Evolutionary conservation across 805 yeast genomes (phyloP).

Genomic region (Millerozyma miso): DNA sequence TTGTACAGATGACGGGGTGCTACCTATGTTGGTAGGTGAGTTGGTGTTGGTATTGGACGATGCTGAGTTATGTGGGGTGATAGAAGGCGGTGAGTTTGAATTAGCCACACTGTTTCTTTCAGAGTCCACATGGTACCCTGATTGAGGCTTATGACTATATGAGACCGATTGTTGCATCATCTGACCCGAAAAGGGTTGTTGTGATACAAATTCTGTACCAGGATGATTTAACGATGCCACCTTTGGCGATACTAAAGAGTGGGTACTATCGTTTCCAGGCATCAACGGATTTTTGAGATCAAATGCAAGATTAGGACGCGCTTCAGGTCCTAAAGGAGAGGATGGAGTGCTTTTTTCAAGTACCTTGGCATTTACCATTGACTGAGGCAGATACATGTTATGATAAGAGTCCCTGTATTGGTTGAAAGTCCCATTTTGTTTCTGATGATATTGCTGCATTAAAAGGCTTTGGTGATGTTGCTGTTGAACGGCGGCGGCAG

Average conservation of each 20-base stretch:
- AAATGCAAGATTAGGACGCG: slow-evolving; percentile 4
- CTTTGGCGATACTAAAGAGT: slow-evolving; percentile 14
- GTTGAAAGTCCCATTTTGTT: slow-evolving; percentile 11
- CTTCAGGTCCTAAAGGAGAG: slow-evolving; percentile 7
- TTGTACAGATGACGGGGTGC: not conserved
- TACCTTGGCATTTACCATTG: not conserved
- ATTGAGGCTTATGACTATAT: not conserved
- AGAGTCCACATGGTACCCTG: slow-evolving; percentile 2
- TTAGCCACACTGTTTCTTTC: slow-evolving; percentile 4
- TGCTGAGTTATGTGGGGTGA: not conserved
- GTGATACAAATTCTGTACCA: not conserved
- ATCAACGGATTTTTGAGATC: slow-evolving; percentile 15
- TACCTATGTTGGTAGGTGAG: not conserved
- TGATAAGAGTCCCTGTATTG: slow-evolving; percentile 3
- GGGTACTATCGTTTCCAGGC: slow-evolving; percentile 14
- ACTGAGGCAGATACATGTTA: not conserved
- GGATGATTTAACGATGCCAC: not conserved
- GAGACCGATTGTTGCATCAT: not conserved
- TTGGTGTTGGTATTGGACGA: not conserved
- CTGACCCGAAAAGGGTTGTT: not conserved
- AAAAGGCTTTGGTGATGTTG: slow-evolving; percentile 4
- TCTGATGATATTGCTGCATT: slow-evolving; percentile 11
- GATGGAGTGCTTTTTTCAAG: slow-evolving; percentile 1
- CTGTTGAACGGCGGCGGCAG: slow-evolving; percentile 30
- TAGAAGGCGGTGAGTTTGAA: not conserved